Percentiles rank a stretch among this genome's conserved stretches.
Conservation (phyloP, 1,284 basidiomycete species). For the Apiotrichum sp. region DNA sequence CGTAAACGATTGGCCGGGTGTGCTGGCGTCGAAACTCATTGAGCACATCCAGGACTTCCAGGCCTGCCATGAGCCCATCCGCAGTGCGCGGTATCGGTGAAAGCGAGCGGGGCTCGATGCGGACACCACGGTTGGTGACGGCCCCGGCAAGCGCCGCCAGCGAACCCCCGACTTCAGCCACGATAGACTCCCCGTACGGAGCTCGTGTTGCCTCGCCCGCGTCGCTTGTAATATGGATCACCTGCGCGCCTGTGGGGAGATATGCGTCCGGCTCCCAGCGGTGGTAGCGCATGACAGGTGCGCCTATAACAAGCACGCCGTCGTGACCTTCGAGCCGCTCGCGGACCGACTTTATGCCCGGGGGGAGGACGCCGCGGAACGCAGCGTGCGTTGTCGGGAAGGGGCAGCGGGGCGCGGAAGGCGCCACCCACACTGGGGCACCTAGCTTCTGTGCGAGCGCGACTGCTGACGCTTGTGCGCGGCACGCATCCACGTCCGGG, state of each 20-base stretch:
- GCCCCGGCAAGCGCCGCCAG: not conserved
- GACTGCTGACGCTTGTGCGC: not conserved
- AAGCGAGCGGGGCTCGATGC: not conserved
- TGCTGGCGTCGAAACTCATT: not conserved
- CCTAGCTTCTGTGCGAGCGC: constrained; percentile 7
- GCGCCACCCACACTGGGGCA: constrained; percentile 10
- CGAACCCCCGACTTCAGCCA: constrained; percentile 1
- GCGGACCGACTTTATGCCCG: constrained; percentile 6
- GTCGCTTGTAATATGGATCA: constrained; percentile 10
- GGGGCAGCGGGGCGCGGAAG: constrained; percentile 6
- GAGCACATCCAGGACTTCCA: constrained; percentile 4
- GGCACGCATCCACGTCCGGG: constrained; percentile 8
- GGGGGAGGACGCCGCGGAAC: constrained; percentile 8
- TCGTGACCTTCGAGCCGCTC: constrained; percentile 5
- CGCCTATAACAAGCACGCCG: constrained; percentile 9
- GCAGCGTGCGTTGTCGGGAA: constrained; percentile 8
- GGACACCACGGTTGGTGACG: not conserved
- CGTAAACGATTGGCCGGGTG: constrained; percentile 2
- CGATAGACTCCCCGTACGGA: constrained; percentile 7
- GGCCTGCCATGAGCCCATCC: constrained; percentile 1
- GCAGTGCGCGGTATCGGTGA: not conserved
- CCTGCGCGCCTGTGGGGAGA: not conserved
- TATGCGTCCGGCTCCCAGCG: constrained; percentile 11
- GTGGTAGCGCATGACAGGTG: constrained; percentile 12
- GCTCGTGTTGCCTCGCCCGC: constrained; percentile 10